phyloP scores from a whole-genome alignment of 805 yeast genomes.

The Barnettozyma pratensis region DNA sequence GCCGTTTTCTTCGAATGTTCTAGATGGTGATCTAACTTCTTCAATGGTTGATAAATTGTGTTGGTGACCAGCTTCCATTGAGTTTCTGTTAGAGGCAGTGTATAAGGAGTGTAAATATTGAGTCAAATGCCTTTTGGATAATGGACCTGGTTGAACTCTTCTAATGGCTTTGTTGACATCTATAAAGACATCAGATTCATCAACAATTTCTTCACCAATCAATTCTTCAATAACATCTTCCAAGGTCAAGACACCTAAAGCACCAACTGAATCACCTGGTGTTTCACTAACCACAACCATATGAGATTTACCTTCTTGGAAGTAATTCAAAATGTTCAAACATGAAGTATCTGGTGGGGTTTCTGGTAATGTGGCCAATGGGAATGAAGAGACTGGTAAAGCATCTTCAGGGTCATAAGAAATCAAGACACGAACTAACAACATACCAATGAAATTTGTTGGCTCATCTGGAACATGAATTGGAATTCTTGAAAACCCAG shows the following conservation, averaged over 20 bases:
- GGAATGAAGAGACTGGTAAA: constrained; percentile 86
- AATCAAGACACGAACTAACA: constrained; percentile 84
- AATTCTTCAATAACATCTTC: constrained; percentile 98
- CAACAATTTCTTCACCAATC: constrained; percentile 96
- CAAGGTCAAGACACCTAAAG: constrained; percentile 84
- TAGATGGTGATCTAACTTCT: neutral
- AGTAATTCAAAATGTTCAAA: constrained; percentile 86
- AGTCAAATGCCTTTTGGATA: constrained; percentile 63
- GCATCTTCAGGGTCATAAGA: constrained; percentile 97
- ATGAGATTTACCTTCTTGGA: constrained; percentile 96
- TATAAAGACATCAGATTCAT: constrained; percentile 89
- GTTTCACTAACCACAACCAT: constrained; percentile 87
- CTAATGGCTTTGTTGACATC: constrained; percentile 87
- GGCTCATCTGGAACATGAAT: constrained; percentile 89
- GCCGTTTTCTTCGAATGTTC: neutral
- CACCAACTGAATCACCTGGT: constrained; percentile 83
- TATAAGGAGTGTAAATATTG: constrained; percentile 63
- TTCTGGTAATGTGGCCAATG: constrained; percentile 94
- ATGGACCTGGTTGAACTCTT: constrained; percentile 70
- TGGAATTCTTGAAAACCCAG: constrained; percentile 94
- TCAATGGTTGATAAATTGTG: neutral
- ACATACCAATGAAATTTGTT: constrained; percentile 89
- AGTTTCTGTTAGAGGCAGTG: constrained; percentile 37
- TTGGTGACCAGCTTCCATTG: constrained; percentile 27
- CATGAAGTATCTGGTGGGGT: constrained; percentile 90